Percentiles rank a stretch among this genome's conserved stretches.
phyloP scores from a whole-genome alignment of 192 early-diverging fungal genomes.

The Linnemannia hyalina region DNA sequence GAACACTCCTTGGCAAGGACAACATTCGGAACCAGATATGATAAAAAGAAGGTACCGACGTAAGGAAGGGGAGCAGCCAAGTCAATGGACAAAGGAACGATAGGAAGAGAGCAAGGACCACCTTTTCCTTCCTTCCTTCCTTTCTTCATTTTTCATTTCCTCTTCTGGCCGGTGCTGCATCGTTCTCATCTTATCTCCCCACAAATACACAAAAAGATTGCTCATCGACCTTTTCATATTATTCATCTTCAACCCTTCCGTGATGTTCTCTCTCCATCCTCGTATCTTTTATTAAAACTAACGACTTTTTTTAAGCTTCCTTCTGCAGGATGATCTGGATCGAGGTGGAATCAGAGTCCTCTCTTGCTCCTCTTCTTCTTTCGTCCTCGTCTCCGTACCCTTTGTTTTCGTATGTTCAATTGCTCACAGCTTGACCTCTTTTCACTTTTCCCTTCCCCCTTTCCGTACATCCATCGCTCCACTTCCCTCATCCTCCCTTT shows the following conservation, averaged over 20 bases:
- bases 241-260: not conserved
- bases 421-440: not conserved
- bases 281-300: not conserved
- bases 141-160: not conserved
- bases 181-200: not conserved
- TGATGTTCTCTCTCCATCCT: not conserved
- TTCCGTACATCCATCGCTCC: not conserved
- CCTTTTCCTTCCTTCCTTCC: not conserved
- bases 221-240: conserved; percentile 6
- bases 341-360: conserved; percentile 6
- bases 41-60: too few relatives aligned
- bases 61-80: not conserved
- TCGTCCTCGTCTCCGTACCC: not conserved
- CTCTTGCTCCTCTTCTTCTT: not conserved
- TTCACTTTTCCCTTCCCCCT: not conserved
- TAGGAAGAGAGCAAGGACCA: not conserved
- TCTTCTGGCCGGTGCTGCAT: not conserved
- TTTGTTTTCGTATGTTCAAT: not conserved
- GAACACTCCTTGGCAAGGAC: too few relatives aligned
- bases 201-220: not conserved
- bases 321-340: not conserved
- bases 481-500: not conserved
- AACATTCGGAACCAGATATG: too few relatives aligned
- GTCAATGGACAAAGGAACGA: not conserved
- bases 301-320: not conserved